Conservation (phyloP, 1,284 basidiomycete genomes). For the Vanrija sp. region DNA sequence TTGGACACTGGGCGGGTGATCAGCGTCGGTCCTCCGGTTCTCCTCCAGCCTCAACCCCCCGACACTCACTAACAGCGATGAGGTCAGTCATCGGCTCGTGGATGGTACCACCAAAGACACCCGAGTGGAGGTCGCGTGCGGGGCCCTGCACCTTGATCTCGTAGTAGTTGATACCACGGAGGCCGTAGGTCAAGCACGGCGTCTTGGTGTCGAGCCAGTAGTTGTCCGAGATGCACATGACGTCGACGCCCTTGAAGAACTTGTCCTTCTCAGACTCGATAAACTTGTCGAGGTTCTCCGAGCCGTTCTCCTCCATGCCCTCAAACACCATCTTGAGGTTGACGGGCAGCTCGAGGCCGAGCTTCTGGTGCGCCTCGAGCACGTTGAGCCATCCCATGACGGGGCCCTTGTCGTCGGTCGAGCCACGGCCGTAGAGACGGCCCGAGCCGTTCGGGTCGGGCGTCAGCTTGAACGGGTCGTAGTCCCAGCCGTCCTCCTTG, state of each 20-base stretch:
- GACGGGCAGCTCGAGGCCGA: constrained; percentile 77
- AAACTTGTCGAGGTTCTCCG: constrained; percentile 87
- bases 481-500: constrained; percentile 84
- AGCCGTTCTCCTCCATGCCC: constrained; percentile 97
- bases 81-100: constrained; percentile 75
- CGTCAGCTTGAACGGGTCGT: constrained; percentile 81
- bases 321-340: constrained; percentile 95
- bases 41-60: too few relatives aligned
- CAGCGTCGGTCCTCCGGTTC: not conserved
- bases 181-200: constrained; percentile 52
- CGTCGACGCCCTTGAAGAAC: constrained; percentile 89
- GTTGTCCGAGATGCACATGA: constrained; percentile 76
- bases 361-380: constrained; percentile 76
- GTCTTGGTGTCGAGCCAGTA: constrained; percentile 53
- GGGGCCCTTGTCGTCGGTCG: constrained; percentile 91
- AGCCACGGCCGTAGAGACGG: constrained; percentile 77
- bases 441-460: constrained; percentile 54
- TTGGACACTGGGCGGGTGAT: constrained; percentile 57
- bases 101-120: constrained; percentile 79
- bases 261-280: constrained; percentile 74
- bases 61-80: constrained; percentile 49
- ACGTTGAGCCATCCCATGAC: constrained; percentile 93
- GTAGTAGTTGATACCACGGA: constrained; percentile 86
- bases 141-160: constrained; percentile 80
- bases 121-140: constrained; percentile 86